Evolutionary conservation across 352 stramenopile species (phyloP).

Genomic region (Elongisporangium anandrum): DNA sequence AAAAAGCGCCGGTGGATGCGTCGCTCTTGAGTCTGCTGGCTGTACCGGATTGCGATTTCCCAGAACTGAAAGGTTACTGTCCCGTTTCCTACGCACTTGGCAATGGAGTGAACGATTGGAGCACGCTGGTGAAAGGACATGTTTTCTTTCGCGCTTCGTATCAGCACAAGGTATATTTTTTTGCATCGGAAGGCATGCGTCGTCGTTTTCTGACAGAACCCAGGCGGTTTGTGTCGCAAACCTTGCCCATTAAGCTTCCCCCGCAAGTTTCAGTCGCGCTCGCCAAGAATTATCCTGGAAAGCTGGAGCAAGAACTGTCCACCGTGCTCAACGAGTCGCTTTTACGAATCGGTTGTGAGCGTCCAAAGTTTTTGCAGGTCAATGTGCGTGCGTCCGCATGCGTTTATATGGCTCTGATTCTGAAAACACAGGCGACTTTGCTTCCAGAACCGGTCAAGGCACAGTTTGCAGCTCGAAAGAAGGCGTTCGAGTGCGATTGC

Average conservation of each 20-base stretch:
- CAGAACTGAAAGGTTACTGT: slow-evolving; percentile 72
- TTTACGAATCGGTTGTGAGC: slow-evolving; percentile 40
- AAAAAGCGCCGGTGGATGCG: slow-evolving; percentile 38
- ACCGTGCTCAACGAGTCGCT: slow-evolving; percentile 58
- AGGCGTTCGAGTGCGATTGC: slow-evolving; percentile 50
- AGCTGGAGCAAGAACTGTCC: slow-evolving; percentile 59
- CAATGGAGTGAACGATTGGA: slow-evolving; percentile 29
- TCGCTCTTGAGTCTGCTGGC: slow-evolving; percentile 63
- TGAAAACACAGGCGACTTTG: slow-evolving; percentile 33
- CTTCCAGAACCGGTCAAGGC: slow-evolving; percentile 10
- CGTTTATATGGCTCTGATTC: slow-evolving; percentile 50
- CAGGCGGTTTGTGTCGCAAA: slow-evolving; percentile 29
- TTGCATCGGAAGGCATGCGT: slow-evolving; percentile 40
- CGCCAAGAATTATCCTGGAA: slow-evolving; percentile 43
- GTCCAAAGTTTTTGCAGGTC: slow-evolving; percentile 55
- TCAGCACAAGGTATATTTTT: slow-evolving; percentile 52
- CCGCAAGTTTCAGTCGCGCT: slow-evolving; percentile 35
- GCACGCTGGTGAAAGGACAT: slow-evolving; percentile 40
- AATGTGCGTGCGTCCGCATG: slow-evolving; percentile 33
- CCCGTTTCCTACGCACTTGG: slow-evolving; percentile 56
- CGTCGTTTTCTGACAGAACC: slow-evolving; percentile 46
- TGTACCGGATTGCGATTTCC: slow-evolving; percentile 61
- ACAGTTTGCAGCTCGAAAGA: background rate
- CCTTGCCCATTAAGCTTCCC: slow-evolving; percentile 59
- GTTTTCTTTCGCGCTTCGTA: slow-evolving; percentile 66